These are phyloP conservation scores for Botrytis byssoidea DNA, from an alignment of 2,329 filamentous ascomycete species.

Conservation along the genomic window DNA sequence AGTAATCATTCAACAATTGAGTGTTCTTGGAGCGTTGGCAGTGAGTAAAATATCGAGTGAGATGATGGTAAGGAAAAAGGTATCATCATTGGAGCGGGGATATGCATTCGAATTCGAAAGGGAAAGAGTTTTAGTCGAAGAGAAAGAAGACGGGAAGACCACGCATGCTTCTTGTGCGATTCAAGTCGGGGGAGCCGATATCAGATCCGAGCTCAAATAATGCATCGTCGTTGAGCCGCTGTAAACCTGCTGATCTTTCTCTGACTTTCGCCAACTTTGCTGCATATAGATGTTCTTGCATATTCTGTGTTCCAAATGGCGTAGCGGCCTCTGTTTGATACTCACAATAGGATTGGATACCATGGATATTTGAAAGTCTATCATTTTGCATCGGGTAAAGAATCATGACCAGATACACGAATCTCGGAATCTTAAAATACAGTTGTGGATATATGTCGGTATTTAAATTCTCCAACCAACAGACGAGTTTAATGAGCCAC, in stretches of 20 bases:
- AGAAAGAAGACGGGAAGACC: background rate
- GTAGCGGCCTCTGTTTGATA: background rate
- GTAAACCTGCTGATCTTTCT: background rate
- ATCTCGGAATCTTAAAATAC: background rate
- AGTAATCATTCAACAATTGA: background rate
- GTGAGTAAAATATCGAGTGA: background rate
- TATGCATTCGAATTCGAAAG: background rate
- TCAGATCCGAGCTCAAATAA: background rate
- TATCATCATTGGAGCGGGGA: background rate
- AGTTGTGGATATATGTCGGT: background rate
- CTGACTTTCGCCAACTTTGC: background rate
- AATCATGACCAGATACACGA: background rate
- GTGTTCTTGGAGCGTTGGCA: background rate
- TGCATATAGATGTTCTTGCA: background rate
- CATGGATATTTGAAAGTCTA: background rate
- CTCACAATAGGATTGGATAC: background rate
- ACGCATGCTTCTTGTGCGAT: background rate
- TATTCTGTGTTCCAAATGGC: background rate
- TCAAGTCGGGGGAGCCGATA: background rate
- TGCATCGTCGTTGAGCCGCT: background rate
- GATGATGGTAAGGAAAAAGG: background rate
- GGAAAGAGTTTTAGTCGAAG: background rate
- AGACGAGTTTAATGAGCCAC: slow-evolving; percentile 5
- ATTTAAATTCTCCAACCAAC: background rate
- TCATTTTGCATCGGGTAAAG: background rate